Base-by-base conservation (phyloP, 345 rosid genomes). In the Cardamine resedifolia region DNA sequence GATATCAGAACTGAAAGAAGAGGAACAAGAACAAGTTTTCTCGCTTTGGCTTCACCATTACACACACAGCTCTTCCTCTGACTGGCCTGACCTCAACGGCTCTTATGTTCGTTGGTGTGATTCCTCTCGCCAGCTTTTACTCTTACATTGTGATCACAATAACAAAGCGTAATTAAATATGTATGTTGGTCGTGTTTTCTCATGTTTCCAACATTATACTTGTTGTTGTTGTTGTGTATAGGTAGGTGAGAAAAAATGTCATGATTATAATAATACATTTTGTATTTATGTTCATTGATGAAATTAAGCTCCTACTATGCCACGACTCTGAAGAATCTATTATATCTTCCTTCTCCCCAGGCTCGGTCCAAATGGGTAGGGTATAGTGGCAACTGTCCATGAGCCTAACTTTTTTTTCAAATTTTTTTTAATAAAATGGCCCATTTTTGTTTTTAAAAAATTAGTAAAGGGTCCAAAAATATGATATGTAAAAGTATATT, bases 1-100 rank as follows among this genome's bases (percentile, higher is more conserved):
- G 44, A 83, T 93, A 49, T 89, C 74, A 16, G 78, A 65, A 80
- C 67, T 93, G 44, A 81, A 79, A 50, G 58, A 76, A 34, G 83
- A 85, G 27, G 88, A 88, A 62, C 87, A 86, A 77, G 98, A 90
- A 58, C 81, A 78, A 71, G 92, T 93, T 3, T 65, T 93, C 44
- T 86, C 96, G 10, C 78, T 90, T 28, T 93, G 98, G 98, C 90
- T 93, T 36, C 93, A 85, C 67, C 92, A 90, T 77, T 90, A 87
- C 89, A 81, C 89, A 4, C 61, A 76, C 52, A 78, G 81, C 58
- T 64, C 92, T 4, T 81, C 90, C 64, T 87, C 97, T 2, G 98
- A 93, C 70, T 90, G 97, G 98, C 98, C 98, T 50, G 86, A 93
- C 45, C 96, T 93, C 64, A 83, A 78, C 28, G 56, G 76, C 45